phyloP scores from a whole-genome alignment of 73 alveolate species.

The Paramecium biaurelia region DNA sequence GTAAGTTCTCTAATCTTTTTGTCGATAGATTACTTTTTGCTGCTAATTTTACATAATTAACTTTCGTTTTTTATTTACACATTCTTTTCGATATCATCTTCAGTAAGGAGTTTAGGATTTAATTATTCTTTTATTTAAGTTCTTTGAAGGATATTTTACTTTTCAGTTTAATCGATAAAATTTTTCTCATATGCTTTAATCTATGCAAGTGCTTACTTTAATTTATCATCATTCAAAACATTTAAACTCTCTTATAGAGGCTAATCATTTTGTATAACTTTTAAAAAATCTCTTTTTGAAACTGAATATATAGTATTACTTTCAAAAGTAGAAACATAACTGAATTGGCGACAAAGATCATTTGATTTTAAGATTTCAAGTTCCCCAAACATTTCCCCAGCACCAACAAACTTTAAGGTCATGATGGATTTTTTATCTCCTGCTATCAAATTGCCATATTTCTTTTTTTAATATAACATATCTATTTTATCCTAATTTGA shows the following conservation, averaged over 20 bases:
- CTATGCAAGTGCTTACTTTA: neutral
- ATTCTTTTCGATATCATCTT: neutral
- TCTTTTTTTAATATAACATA: constrained; percentile 4
- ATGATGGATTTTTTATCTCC: neutral
- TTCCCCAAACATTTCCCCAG: constrained; percentile 58
- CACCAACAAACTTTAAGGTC: constrained; percentile 41
- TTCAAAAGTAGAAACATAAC: neutral
- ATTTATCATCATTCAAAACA: neutral
- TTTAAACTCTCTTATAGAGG: neutral
- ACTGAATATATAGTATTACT: constrained; percentile 4
- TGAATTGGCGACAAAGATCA: constrained; percentile 17
- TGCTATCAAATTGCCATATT: constrained; percentile 14
- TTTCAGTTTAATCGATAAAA: constrained; percentile 36
- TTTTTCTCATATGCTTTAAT: constrained; percentile 28
- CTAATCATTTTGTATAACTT: constrained; percentile 7
- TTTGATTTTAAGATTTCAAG: neutral
- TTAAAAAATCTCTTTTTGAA: constrained; percentile 16
- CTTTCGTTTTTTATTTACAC: neutral
- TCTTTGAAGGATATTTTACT: neutral
- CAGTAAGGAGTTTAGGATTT: neutral
- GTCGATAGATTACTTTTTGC: neutral
- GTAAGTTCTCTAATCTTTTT: neutral
- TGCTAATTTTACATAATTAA: neutral
- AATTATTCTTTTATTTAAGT: neutral
- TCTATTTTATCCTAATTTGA: constrained; percentile 30